Conservation (phyloP, 1,284 basidiomycete genomes). For the Ceratobasidium sp. region DNA sequence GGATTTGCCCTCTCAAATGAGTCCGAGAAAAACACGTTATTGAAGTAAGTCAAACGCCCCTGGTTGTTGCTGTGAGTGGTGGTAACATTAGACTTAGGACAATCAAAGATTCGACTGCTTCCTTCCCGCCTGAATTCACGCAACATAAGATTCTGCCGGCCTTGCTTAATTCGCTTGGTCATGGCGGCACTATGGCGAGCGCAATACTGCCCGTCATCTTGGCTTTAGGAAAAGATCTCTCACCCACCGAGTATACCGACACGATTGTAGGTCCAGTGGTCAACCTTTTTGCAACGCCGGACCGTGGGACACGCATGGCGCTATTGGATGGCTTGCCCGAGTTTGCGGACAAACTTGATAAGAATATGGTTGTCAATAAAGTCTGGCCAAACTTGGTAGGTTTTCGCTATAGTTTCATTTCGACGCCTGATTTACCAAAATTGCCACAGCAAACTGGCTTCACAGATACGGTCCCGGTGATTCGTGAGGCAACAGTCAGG, state of each 20-base stretch:
- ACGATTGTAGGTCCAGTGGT: conserved; percentile 79
- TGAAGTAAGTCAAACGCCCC: conserved; percentile 60
- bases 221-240: conserved; percentile 75
- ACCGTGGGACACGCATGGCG: conserved; percentile 93
- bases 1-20: conserved; percentile 87
- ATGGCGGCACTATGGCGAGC: conserved; percentile 81
- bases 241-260: conserved; percentile 74
- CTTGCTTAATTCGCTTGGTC: conserved; percentile 82
- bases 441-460: conserved; percentile 86
- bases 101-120: conserved; percentile 78
- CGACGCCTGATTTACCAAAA: neutral
- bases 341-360: conserved; percentile 88
- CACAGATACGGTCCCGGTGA: conserved; percentile 89
- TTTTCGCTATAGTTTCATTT: conserved; percentile 30
- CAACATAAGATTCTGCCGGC: conserved; percentile 88
- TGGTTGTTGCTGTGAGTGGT: neutral
- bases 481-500: conserved; percentile 94
- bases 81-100: conserved; percentile 56
- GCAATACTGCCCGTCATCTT: conserved; percentile 83
- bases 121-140: conserved; percentile 88
- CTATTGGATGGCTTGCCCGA: conserved; percentile 85
- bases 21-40: conserved; percentile 76
- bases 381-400: conserved; percentile 92
- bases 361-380: conserved; percentile 82
- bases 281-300: conserved; percentile 85